phyloP scores from a whole-genome alignment of 257 asterid genomes.

The Nicotiana knightiana region DNA sequence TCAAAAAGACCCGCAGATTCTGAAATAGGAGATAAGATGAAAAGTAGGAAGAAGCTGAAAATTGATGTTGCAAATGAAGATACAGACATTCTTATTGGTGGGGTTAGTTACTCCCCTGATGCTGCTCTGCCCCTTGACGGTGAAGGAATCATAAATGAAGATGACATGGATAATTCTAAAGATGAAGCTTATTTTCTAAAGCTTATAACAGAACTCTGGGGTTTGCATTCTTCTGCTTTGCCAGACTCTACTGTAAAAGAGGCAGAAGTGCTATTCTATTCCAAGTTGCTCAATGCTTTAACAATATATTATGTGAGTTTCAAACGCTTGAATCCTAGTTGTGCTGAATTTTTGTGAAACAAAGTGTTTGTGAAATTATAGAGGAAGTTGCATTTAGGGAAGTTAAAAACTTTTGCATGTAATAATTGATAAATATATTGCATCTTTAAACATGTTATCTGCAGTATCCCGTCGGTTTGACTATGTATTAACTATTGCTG shows the following conservation, averaged over 20 bases:
- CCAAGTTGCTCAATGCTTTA: constrained; percentile 71
- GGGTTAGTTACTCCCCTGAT: constrained; percentile 46
- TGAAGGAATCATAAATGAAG: constrained; percentile 37
- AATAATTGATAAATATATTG: neutral
- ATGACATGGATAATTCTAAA: constrained; percentile 34
- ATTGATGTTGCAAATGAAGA: constrained; percentile 37
- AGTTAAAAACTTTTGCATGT: neutral
- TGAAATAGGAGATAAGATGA: constrained; percentile 31
- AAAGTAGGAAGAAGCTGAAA: constrained; percentile 56
- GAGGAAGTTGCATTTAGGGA: neutral
- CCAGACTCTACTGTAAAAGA: constrained; percentile 27
- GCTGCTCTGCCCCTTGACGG: constrained; percentile 28
- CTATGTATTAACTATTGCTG: neutral
- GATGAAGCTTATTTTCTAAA: constrained; percentile 27
- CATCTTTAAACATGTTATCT: neutral
- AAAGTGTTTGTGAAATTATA: neutral
- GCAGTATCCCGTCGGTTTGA: neutral
- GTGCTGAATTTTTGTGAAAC: constrained; percentile 9
- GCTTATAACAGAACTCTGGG: constrained; percentile 53
- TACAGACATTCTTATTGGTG: constrained; percentile 57
- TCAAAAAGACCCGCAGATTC: constrained; percentile 58
- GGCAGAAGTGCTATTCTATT: constrained; percentile 53
- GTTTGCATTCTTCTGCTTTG: constrained; percentile 28
- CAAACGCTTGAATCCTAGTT: constrained; percentile 9
- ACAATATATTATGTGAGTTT: constrained; percentile 59